Evolutionary conservation across 352 stramenopile genomes (phyloP).

Genomic region (Phytophthora pinifolia): DNA sequence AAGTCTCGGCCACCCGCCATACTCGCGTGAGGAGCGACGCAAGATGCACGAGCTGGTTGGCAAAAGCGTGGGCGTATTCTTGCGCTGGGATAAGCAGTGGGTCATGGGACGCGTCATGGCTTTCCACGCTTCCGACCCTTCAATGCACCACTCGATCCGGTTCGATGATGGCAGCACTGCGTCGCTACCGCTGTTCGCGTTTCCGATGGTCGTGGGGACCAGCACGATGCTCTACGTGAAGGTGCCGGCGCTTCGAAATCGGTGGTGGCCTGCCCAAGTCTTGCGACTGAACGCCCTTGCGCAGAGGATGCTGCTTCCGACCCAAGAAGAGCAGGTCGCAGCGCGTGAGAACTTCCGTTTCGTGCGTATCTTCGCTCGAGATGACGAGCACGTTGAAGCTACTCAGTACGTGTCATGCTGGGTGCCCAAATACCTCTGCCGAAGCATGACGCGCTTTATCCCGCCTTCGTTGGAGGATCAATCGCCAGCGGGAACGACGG

Average conservation of each 20-base stretch:
- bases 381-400: conserved; percentile 21
- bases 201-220: conserved; percentile 71
- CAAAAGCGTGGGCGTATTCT: conserved; percentile 63
- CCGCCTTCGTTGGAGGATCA: conserved; percentile 4
- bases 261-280: conserved; percentile 78
- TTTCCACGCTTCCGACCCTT: conserved; percentile 53
- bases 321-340: conserved; percentile 35
- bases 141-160: conserved; percentile 58
- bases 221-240: conserved; percentile 70
- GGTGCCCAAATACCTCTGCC: conserved; percentile 76
- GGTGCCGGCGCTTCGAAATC: conserved; percentile 52
- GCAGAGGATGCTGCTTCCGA: conserved; percentile 42
- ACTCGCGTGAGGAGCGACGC: conserved; percentile 43
- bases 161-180: conserved; percentile 74
- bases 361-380: conserved; percentile 56
- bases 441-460: conserved; percentile 44
- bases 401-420: conserved; percentile 66
- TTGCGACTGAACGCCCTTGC: conserved; percentile 67
- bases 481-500: conserved; percentile 9
- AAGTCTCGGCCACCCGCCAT: conserved; percentile 52
- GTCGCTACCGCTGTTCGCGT: conserved; percentile 63
- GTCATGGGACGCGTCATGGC: conserved; percentile 62
- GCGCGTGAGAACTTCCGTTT: conserved; percentile 48
- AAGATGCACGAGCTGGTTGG: conserved; percentile 65
- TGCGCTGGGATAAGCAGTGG: conserved; percentile 83